phyloP scores from a whole-genome alignment of 345 rosid genomes.

The Clausena lansium region DNA sequence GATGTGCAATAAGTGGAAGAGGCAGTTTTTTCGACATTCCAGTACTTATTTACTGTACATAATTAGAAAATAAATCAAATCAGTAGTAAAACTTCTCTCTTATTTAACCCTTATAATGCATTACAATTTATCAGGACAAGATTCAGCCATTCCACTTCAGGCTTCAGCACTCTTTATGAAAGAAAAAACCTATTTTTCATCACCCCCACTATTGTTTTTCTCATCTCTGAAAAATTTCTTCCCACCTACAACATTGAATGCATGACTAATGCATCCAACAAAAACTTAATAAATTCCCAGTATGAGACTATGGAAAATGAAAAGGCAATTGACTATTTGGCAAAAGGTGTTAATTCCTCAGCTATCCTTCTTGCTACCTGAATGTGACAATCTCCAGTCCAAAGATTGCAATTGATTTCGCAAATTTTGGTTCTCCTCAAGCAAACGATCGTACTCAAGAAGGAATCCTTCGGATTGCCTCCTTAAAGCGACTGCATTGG shows the following conservation, averaged over 20 bases:
- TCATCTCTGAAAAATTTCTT: background rate
- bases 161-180: background rate
- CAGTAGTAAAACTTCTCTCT: background rate
- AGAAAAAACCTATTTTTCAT: background rate
- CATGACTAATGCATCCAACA: slow-evolving; percentile 5
- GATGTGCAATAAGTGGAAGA: background rate
- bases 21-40: background rate
- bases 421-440: slow-evolving; percentile 74
- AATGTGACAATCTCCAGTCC: slow-evolving; percentile 55
- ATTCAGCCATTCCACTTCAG: slow-evolving; percentile 21
- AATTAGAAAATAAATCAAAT: background rate
- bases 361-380: slow-evolving; percentile 72
- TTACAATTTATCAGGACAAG: slow-evolving; percentile 11
- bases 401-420: slow-evolving; percentile 60
- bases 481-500: slow-evolving; percentile 69
- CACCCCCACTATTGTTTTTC: background rate
- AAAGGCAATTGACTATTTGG: background rate
- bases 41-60: background rate
- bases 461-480: slow-evolving; percentile 97
- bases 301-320: background rate
- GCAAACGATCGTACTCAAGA: slow-evolving; percentile 83
- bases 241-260: slow-evolving; percentile 12
- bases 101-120: background rate
- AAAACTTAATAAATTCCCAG: slow-evolving; percentile 16
- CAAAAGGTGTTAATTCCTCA: slow-evolving; percentile 26